Base-by-base conservation (phyloP, 768 basidiomycete genomes). In the Gloeopeniophorella convolvens region DNA sequence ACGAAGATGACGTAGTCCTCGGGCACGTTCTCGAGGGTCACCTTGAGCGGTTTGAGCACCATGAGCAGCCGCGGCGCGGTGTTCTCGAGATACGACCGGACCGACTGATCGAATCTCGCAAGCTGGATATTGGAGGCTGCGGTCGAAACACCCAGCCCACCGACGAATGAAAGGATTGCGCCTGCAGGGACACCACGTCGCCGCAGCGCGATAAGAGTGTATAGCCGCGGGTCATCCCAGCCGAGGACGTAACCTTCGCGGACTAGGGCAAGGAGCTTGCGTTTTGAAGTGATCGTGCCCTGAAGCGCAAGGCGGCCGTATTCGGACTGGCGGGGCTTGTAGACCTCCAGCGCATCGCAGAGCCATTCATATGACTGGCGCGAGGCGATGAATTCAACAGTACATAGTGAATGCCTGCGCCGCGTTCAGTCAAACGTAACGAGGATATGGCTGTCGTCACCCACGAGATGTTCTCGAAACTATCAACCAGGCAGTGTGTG, bases 281-380 rank as follows among this genome's bases (percentile, higher is more conserved):
- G 86, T 68, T 99, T 99, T 3, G 94, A 97, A 74, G 86, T 92
- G 66, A 99, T 82, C 15, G 94, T 94, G 26, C 96, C 96, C 55
- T 95, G 89, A 39, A 99, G 66, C 61, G 83, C 92, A 40, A 98
- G 75, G 47, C 96, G 81, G 18, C 96, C 96, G 60, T 90, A 98
- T 65, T 99, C 96, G 40, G 91, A 94, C 69, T 99, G 96, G 50
- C 83, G 83, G 18, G 96, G 94, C 65, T 93, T 96, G 76, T 98
- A 99, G 2, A 98, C 85, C 54, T 89, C 89, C n/a, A 98, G 74
- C 3, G 89, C 91, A 63, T 99, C 95, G 61, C 96, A 99, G 11
- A 99, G 78, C 96, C 96, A 99, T 62, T 99, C 96, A 65, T 99
- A 98, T 0, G 96, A 96, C 63, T 92, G 89, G 47, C 96, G 87